These are phyloP conservation scores for Dentipellis sp. DNA, from an alignment of 768 basidiomycete species.

Conservation along the genomic window DNA sequence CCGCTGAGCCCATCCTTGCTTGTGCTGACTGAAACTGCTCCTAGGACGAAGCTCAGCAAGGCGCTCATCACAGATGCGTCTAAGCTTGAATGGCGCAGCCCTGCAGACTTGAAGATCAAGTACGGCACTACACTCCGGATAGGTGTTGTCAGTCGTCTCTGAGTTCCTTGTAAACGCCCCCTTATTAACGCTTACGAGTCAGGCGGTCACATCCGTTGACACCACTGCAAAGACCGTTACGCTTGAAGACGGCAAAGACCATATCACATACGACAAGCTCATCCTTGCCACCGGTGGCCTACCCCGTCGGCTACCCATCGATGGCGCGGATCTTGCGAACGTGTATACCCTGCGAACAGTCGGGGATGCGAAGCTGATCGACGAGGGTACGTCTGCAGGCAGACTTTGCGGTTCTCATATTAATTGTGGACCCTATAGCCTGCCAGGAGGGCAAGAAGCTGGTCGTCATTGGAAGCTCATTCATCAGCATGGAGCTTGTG, in stretches of 20 bases:
- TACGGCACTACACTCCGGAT: constrained; percentile 59
- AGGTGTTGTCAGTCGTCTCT: constrained; percentile 25
- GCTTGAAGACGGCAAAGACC: constrained; percentile 44
- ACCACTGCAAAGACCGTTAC: constrained; percentile 51
- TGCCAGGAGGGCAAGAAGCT: constrained; percentile 65
- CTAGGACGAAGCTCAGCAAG: constrained; percentile 84
- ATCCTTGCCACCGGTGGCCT: constrained; percentile 72
- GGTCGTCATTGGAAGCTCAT: constrained; percentile 82
- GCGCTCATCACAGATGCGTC: constrained; percentile 66
- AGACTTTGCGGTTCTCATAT: neutral
- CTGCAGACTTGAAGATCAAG: constrained; percentile 69
- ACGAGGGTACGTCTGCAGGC: constrained; percentile 40
- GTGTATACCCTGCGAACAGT: constrained; percentile 69
- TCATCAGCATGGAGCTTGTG: constrained; percentile 92
- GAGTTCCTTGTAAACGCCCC: too few species aligned
- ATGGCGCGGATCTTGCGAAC: constrained; percentile 64
- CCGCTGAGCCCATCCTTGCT: neutral
- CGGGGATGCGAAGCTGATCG: constrained; percentile 62
- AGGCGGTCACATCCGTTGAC: constrained; percentile 69
- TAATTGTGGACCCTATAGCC: constrained; percentile 24
- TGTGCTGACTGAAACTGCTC: neutral
- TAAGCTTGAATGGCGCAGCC: constrained; percentile 68
- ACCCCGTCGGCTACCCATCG: constrained; percentile 68
- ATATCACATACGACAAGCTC: constrained; percentile 62
- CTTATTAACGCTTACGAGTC: constrained; percentile 1